Percentiles rank a stretch among this genome's conserved stretches.
These are phyloP conservation scores for Epithemia pelagica DNA, from an alignment of 108 stramenopile genomes.

Conservation along the genomic window DNA sequence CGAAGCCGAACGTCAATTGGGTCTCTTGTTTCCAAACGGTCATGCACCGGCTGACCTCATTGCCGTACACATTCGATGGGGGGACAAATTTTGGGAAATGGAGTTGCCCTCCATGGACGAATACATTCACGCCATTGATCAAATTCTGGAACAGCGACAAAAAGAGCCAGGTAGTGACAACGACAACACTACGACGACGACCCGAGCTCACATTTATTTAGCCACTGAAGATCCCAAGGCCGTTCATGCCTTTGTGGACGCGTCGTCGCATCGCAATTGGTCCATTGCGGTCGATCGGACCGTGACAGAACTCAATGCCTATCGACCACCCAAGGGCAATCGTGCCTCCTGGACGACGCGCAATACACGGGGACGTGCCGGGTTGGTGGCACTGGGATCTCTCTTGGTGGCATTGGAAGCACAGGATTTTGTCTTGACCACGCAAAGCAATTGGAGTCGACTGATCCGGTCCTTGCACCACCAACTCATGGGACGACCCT, in stretches of 20 bases:
- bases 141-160: conserved; percentile 6
- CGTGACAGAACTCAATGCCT: conserved; percentile 28
- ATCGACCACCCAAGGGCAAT: conserved; percentile 41
- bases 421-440: conserved; percentile 44
- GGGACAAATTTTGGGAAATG: conserved; percentile 65
- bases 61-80: conserved; percentile 61
- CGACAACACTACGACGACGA: too few species aligned
- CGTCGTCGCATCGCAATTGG: conserved; percentile 15
- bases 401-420: conserved; percentile 51
- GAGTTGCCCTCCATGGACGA: conserved; percentile 32
- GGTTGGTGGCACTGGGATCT: conserved; percentile 40
- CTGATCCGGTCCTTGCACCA: conserved; percentile 39
- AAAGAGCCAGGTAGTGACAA: too few species aligned
- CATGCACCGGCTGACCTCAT: conserved; percentile 35
- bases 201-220: conserved; percentile 47
- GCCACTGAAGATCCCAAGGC: conserved; percentile 55
- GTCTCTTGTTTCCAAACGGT: conserved; percentile 21
- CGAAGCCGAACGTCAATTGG: conserved; percentile 50
- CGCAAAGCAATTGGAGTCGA: conserved; percentile 50
- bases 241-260: conserved; percentile 27
- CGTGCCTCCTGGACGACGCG: conserved; percentile 33
- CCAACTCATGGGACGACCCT: conserved; percentile 39
- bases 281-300: conserved; percentile 37
- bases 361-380: conserved; percentile 41
- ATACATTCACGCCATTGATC: conserved; percentile 41